These are phyloP conservation scores for Paecilomyces formosus DNA, from an alignment of 2,329 filamentous ascomycete genomes.

Conservation along the genomic window DNA sequence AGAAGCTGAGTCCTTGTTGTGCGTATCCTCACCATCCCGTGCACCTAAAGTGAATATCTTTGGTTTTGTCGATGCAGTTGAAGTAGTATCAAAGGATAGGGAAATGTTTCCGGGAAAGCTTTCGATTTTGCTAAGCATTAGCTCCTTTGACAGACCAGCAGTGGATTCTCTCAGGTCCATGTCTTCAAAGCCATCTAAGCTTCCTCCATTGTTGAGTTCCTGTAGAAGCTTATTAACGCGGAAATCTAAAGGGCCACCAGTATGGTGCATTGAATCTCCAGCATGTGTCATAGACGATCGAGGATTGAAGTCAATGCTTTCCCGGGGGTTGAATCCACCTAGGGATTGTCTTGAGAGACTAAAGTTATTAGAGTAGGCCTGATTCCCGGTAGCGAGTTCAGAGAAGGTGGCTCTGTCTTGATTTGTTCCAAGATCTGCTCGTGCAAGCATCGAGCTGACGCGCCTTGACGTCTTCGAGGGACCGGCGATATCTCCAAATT, in stretches of 20 bases:
- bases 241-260: constrained; percentile 59
- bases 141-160: constrained; percentile 63
- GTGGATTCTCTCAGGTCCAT: constrained; percentile 69
- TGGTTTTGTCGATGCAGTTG: constrained; percentile 18
- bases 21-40: constrained; percentile 22
- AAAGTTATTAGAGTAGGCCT: constrained; percentile 26
- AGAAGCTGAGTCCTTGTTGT: constrained; percentile 22
- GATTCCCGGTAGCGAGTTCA: constrained; percentile 53
- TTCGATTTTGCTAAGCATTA: constrained; percentile 65
- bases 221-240: constrained; percentile 65
- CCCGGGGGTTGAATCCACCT: constrained; percentile 57
- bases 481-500: constrained; percentile 49
- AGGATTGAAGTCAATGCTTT: constrained; percentile 50
- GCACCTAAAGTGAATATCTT: constrained; percentile 59
- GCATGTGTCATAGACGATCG: constrained; percentile 51
- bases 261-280: constrained; percentile 38
- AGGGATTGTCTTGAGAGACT: constrained; percentile 62
- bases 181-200: constrained; percentile 62
- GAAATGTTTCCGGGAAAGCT: constrained; percentile 53
- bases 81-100: constrained; percentile 20
- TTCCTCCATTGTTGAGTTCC: constrained; percentile 54
- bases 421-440: constrained; percentile 77
- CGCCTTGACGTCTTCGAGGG: constrained; percentile 61
- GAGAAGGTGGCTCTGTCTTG: constrained; percentile 75
- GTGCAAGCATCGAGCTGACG: constrained; percentile 83